These are phyloP conservation scores for Hanseniaspora vineae DNA, from an alignment of 805 yeast species.

Conservation along the genomic window DNA sequence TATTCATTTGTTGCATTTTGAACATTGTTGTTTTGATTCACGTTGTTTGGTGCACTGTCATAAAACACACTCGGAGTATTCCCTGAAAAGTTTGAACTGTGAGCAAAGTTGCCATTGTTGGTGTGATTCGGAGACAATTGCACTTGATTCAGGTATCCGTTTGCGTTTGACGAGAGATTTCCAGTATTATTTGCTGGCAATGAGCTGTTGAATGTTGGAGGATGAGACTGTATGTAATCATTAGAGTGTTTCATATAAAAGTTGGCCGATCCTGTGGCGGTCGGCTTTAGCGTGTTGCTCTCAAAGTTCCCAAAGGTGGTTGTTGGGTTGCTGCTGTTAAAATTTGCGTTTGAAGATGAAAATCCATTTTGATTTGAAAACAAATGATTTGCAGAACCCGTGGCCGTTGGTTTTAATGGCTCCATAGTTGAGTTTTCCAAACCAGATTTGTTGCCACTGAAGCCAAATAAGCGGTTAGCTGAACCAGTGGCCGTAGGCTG, in stretches of 20 bases:
- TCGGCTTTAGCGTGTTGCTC: slow-evolving; percentile 20
- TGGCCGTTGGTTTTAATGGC: slow-evolving; percentile 23
- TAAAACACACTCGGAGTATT: too few species aligned
- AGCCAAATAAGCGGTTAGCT: slow-evolving; percentile 23
- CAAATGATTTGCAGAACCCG: slow-evolving; percentile 23
- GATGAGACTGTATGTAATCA: not conserved
- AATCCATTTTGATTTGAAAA: slow-evolving; percentile 13
- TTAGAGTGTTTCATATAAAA: slow-evolving; percentile 12
- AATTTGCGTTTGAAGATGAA: not conserved
- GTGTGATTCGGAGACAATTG: too few species aligned
- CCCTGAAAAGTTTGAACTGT: too few species aligned
- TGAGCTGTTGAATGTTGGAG: not conserved
- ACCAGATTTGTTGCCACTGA: slow-evolving; percentile 2
- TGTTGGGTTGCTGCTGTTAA: not conserved
- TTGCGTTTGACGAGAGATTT: not conserved
- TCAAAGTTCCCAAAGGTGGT: not conserved
- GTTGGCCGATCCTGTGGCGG: slow-evolving; percentile 31
- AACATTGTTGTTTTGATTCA: too few species aligned
- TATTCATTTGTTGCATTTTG: too few species aligned
- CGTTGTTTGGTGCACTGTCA: too few species aligned
- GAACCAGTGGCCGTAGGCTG: slow-evolving; percentile 31
- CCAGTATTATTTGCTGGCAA: not conserved
- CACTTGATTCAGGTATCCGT: too few species aligned
- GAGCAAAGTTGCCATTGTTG: too few species aligned
- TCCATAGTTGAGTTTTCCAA: slow-evolving; percentile 12